Evolutionary conservation across 2,329 filamentous ascomycete genomes (phyloP).

Genomic region (Colletotrichum tofieldiae): DNA sequence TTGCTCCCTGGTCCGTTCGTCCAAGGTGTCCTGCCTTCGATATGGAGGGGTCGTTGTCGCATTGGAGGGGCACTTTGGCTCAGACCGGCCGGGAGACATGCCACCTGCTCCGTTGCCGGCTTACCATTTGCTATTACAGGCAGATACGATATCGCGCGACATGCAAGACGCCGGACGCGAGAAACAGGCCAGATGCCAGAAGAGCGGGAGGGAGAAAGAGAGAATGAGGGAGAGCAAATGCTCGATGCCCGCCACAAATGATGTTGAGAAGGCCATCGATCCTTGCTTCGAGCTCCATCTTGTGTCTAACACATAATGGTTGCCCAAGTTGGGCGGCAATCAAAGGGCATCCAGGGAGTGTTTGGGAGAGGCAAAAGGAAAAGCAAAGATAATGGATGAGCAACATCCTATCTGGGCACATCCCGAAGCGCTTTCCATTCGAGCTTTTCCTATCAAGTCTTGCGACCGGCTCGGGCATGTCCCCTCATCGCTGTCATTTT

Average conservation of each 20-base stretch:
- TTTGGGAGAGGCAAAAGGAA: not conserved
- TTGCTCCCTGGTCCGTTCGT: conserved; percentile 29
- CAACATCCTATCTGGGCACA: conserved; percentile 13
- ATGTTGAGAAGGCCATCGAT: not conserved
- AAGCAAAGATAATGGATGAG: not conserved
- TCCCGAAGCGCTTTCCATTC: conserved; percentile 2
- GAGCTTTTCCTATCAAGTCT: conserved; percentile 22
- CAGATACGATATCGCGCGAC: conserved; percentile 34
- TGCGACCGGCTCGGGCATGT: conserved; percentile 10
- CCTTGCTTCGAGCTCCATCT: not conserved
- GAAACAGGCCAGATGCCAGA: not conserved
- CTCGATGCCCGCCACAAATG: not conserved
- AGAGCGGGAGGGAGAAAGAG: not conserved
- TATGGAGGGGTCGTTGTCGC: conserved; percentile 38
- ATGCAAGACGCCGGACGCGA: conserved; percentile 11
- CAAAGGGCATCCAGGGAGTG: not conserved
- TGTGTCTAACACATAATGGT: not conserved
- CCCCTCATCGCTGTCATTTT: conserved; percentile 33
- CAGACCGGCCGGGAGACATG: conserved; percentile 26
- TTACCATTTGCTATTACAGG: conserved; percentile 49
- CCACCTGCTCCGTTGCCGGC: conserved; percentile 47
- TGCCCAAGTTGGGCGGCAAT: conserved; percentile 8
- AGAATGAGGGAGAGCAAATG: not conserved
- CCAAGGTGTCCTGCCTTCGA: conserved; percentile 21
- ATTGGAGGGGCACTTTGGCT: conserved; percentile 35